Evolutionary conservation across 2,329 filamentous ascomycete genomes (phyloP).

Genomic region (Ophiocordyceps camponoti-rufipedis): DNA sequence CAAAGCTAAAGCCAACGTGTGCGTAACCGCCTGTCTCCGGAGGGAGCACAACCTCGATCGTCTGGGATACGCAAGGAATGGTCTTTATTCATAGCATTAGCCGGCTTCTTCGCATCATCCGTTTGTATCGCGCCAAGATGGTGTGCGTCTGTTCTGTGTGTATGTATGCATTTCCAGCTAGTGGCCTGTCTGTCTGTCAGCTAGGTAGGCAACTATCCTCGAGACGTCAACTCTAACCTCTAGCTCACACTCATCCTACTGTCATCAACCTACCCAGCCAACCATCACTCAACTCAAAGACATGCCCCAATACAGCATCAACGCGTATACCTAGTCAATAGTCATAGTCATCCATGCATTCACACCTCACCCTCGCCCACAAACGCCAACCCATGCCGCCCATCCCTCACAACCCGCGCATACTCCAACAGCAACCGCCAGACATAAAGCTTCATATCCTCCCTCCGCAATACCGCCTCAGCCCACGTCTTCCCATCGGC

Average conservation of each 20-base stretch:
- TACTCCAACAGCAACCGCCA: conserved; percentile 42
- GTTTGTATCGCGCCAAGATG: background rate
- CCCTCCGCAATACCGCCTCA: conserved; percentile 38
- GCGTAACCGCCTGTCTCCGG: background rate
- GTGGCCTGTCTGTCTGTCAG: too few relatives aligned
- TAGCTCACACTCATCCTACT: too few relatives aligned
- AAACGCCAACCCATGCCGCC: conserved; percentile 23
- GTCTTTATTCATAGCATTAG: too few relatives aligned
- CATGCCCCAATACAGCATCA: too few relatives aligned
- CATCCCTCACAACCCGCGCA: conserved; percentile 28
- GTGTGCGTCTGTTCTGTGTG: background rate
- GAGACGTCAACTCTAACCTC: too few relatives aligned
- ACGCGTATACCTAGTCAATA: too few relatives aligned
- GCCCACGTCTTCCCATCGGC: conserved; percentile 41
- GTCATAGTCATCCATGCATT: too few relatives aligned
- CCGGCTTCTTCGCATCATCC: too few relatives aligned
- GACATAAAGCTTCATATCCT: conserved; percentile 50
- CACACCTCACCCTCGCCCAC: conserved; percentile 7
- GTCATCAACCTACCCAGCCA: too few relatives aligned
- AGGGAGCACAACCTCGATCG: background rate
- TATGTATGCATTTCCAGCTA: background rate
- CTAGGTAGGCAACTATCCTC: too few relatives aligned
- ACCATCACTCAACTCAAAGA: too few relatives aligned
- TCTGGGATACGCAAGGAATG: background rate
- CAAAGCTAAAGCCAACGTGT: too few relatives aligned